Percentiles rank a stretch among this genome's conserved stretches.
Evolutionary conservation across 176 grass and related monocot species (phyloP).

Genomic region (Eremochloa ophiuroides): DNA sequence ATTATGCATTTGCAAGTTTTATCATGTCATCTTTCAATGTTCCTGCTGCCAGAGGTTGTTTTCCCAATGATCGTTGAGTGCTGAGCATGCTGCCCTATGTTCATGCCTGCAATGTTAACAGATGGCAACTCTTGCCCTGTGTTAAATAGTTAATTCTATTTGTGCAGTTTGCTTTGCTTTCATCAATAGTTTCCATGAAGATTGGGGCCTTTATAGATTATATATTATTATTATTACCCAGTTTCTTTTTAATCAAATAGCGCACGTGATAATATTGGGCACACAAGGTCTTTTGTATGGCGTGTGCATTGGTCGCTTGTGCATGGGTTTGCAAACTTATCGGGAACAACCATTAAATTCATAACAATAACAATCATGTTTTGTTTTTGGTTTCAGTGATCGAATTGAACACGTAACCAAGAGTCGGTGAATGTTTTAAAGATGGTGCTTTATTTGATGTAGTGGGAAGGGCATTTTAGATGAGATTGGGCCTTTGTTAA

Average conservation of each 20-base stretch:
- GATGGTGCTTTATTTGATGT: too few relatives aligned
- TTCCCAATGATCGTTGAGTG: slow-evolving; percentile 48
- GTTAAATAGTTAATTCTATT: slow-evolving; percentile 50
- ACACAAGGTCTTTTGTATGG: too few relatives aligned
- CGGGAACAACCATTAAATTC: too few relatives aligned
- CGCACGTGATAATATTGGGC: neutral
- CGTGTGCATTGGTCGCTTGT: too few relatives aligned
- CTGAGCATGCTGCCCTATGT: slow-evolving; percentile 58
- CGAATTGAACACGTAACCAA: too few relatives aligned
- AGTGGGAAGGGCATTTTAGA: too few relatives aligned
- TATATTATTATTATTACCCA: neutral
- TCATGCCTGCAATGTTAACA: slow-evolving; percentile 39
- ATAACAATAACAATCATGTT: too few relatives aligned
- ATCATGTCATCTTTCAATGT: slow-evolving; percentile 35
- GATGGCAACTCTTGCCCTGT: slow-evolving; percentile 17
- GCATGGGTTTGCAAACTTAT: too few relatives aligned
- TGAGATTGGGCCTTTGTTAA: too few relatives aligned
- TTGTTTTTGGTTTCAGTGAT: too few relatives aligned
- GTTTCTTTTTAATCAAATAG: neutral
- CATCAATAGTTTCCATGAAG: neutral
- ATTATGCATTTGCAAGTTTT: slow-evolving; percentile 41
- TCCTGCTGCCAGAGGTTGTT: slow-evolving; percentile 38
- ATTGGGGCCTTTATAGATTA: neutral
- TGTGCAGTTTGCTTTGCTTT: slow-evolving; percentile 5
- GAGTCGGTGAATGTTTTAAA: too few relatives aligned